A percentile compares a stretch with the other conserved stretches of the same genome.
phyloP scores from a whole-genome alignment of 208 protist species.

The Leishmania tropica region DNA sequence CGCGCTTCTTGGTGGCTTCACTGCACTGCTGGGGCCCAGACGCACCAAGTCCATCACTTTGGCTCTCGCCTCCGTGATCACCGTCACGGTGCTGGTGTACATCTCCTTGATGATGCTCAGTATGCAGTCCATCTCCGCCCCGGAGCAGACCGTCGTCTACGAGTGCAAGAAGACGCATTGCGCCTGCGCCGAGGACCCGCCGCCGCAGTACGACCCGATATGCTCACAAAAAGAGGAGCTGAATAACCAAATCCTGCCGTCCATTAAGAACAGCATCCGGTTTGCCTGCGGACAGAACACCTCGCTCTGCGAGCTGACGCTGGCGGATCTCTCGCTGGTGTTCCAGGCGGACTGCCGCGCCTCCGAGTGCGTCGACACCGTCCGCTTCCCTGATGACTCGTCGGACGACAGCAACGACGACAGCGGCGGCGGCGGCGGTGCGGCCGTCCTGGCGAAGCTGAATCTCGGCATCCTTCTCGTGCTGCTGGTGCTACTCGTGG shows the following conservation, averaged over 20 bases:
- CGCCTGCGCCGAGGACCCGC: slow-evolving; percentile 70
- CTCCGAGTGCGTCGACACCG: slow-evolving; percentile 73
- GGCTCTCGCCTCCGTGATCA: slow-evolving; percentile 34
- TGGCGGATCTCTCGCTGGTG: slow-evolving; percentile 61
- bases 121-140: slow-evolving; percentile 39
- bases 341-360: slow-evolving; percentile 73
- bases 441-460: slow-evolving; percentile 13
- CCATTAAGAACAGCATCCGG: slow-evolving; percentile 62
- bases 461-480: slow-evolving; percentile 35
- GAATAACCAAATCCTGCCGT: slow-evolving; percentile 52
- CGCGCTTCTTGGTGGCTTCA: slow-evolving; percentile 47
- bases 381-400: slow-evolving; percentile 45
- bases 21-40: slow-evolving; percentile 35
- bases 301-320: slow-evolving; percentile 50
- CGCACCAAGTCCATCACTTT: slow-evolving; percentile 43
- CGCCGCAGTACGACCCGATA: slow-evolving; percentile 54
- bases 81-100: slow-evolving; percentile 48
- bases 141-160: slow-evolving; percentile 44
- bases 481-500: slow-evolving; percentile 32
- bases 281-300: slow-evolving; percentile 43
- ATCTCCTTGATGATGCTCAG: slow-evolving; percentile 62
- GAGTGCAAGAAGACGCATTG: slow-evolving; percentile 68
- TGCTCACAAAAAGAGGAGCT: slow-evolving; percentile 63
- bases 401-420: slow-evolving; percentile 10
- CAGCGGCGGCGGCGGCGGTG: slow-evolving; percentile 17